Evolutionary conservation across 768 basidiomycete species (phyloP).

Genomic region (Saitozyma sp.): DNA sequence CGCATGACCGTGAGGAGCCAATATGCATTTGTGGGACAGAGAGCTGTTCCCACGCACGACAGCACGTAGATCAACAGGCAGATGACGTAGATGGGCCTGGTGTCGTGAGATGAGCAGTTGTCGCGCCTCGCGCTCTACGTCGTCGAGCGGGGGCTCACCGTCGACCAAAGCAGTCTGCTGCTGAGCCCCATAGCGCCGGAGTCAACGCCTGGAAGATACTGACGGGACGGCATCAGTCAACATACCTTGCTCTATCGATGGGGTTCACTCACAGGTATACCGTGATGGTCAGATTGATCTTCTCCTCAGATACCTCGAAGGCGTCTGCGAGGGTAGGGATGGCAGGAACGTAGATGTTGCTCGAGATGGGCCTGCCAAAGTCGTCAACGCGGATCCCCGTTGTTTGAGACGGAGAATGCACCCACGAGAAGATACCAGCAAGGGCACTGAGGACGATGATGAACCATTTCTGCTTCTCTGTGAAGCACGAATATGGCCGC

Average conservation of each 20-base stretch:
- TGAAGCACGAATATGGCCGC: conserved; percentile 30
- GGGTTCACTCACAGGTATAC: conserved; percentile 63
- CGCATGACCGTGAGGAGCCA: conserved; percentile 80
- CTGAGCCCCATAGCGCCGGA: conserved; percentile 66
- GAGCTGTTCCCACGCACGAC: conserved; percentile 66
- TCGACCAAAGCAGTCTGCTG: conserved; percentile 56
- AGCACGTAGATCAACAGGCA: conserved; percentile 66
- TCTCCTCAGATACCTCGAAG: conserved; percentile 67
- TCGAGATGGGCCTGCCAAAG: conserved; percentile 59
- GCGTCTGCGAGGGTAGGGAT: conserved; percentile 67
- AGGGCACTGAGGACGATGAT: conserved; percentile 33
- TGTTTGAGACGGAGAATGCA: not conserved
- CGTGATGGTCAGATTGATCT: conserved; percentile 78
- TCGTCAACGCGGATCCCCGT: not conserved
- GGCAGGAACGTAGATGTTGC: conserved; percentile 77
- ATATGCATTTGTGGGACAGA: conserved; percentile 63
- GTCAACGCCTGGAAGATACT: conserved; percentile 51
- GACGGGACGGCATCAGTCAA: not conserved
- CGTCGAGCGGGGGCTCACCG: conserved; percentile 9
- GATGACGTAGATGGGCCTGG: conserved; percentile 53
- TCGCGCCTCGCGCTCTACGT: not conserved
- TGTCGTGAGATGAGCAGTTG: not conserved
- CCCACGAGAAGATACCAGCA: conserved; percentile 41
- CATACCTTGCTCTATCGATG: not conserved
- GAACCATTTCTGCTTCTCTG: conserved; percentile 18